Conservation (phyloP, 2,329 filamentous ascomycete species). For the Didymella exigua region DNA sequence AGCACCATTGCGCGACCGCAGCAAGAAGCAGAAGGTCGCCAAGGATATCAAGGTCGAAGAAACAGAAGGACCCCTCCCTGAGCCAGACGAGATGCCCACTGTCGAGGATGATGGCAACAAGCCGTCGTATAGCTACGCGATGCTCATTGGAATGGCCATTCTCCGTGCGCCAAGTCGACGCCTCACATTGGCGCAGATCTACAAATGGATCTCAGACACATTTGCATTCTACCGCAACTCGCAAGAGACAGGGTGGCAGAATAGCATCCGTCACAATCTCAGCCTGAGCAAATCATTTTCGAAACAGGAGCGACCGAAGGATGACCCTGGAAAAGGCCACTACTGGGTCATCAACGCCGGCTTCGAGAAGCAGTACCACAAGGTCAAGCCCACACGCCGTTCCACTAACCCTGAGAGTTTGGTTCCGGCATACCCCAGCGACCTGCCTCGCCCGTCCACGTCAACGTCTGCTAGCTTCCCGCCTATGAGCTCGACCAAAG, state of each 20-base stretch:
- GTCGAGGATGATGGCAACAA: conserved; percentile 88
- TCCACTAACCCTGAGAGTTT: conserved; percentile 53
- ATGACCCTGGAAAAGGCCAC: conserved; percentile 95
- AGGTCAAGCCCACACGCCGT: conserved; percentile 74
- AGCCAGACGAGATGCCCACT: conserved; percentile 77
- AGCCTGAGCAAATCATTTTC: conserved; percentile 96
- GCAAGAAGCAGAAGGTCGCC: conserved; percentile 70
- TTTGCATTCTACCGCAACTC: conserved; percentile 82
- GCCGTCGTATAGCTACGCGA: conserved; percentile 90
- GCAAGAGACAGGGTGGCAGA: conserved; percentile 92
- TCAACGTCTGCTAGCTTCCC: conserved; percentile 46
- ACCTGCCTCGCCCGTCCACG: conserved; percentile 46
- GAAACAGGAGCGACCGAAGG: conserved; percentile 94
- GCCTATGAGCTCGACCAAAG: conserved; percentile 49
- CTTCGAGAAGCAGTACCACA: conserved; percentile 86
- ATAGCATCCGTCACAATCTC: conserved; percentile 97
- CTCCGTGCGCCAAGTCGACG: conserved; percentile 81
- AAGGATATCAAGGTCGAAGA: conserved; percentile 56
- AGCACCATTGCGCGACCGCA: conserved; percentile 72
- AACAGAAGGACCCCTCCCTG: conserved; percentile 62
- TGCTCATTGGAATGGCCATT: conserved; percentile 96
- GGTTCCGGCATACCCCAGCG: conserved; percentile 39
- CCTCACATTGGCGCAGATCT: conserved; percentile 91
- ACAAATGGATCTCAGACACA: conserved; percentile 98
- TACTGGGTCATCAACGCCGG: conserved; percentile 96